Percentiles rank a stretch among this genome's conserved stretches.
phyloP scores from a whole-genome alignment of 2,329 filamentous ascomycete species.

The Atkinsonella hypoxylon region DNA sequence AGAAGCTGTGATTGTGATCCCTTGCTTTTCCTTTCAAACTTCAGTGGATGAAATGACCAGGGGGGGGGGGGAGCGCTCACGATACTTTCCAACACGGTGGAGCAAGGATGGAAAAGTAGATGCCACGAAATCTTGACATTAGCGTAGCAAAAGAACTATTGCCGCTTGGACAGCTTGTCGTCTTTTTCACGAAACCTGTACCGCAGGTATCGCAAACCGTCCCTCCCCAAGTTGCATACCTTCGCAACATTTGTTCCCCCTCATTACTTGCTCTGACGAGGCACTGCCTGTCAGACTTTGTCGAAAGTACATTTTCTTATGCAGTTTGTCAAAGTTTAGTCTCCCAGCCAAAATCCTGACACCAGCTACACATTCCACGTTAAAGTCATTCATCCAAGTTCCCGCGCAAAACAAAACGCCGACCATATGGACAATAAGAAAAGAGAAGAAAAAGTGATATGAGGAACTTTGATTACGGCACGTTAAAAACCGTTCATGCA shows the following conservation, averaged over 20 bases:
- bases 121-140: neutral
- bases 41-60: no score
- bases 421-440: neutral
- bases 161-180: conserved; percentile 1
- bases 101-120: neutral
- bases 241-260: neutral
- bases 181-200: neutral
- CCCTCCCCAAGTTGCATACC: neutral
- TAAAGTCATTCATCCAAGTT: neutral
- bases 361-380: neutral
- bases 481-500: neutral
- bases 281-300: neutral
- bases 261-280: neutral
- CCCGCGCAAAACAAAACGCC: neutral
- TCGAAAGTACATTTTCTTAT: neutral
- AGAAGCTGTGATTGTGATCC: neutral
- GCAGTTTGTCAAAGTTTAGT: neutral
- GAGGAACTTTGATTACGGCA: no score
- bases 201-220: neutral
- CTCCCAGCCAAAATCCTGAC: neutral
- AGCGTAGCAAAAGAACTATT: conserved; percentile 2
- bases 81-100: no score
- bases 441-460: no score
- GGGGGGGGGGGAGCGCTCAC: no score
- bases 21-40: neutral